These are phyloP conservation scores for Aspergillus tanneri DNA, from an alignment of 2,329 filamentous ascomycete species.

Conservation along the genomic window DNA sequence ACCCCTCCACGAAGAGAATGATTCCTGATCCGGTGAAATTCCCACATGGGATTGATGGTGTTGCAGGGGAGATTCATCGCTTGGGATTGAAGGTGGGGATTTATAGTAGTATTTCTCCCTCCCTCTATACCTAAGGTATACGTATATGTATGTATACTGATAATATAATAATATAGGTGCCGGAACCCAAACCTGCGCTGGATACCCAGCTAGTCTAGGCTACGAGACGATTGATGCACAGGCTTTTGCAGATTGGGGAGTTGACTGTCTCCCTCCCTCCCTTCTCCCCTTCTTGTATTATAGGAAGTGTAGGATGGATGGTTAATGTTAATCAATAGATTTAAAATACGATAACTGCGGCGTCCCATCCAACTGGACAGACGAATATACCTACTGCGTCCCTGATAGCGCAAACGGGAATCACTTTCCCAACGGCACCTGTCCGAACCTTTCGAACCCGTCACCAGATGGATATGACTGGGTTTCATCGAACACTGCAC, in stretches of 20 bases:
- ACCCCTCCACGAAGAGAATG: slow-evolving; percentile 46
- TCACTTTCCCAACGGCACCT: slow-evolving; percentile 44
- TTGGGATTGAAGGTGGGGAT: slow-evolving; percentile 63
- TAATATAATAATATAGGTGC: slow-evolving; percentile 24
- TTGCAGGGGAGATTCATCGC: slow-evolving; percentile 55
- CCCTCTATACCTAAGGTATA: background rate
- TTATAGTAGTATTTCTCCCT: slow-evolving; percentile 50
- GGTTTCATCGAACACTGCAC: slow-evolving; percentile 47
- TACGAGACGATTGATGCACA: slow-evolving; percentile 59
- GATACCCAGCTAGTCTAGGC: slow-evolving; percentile 58
- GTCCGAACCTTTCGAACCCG: slow-evolving; percentile 34
- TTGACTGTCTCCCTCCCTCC: slow-evolving; percentile 47
- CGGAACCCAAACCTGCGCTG: slow-evolving; percentile 51
- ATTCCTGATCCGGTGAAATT: slow-evolving; percentile 54
- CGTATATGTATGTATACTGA: background rate
- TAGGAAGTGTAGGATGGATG: no score
- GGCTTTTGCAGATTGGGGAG: slow-evolving; percentile 58
- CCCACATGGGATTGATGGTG: slow-evolving; percentile 57
- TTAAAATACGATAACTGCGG: slow-evolving; percentile 61
- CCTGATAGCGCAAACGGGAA: slow-evolving; percentile 38
- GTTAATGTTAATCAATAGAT: slow-evolving; percentile 36
- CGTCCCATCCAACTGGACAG: slow-evolving; percentile 40
- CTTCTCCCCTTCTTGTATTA: no score
- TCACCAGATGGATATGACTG: slow-evolving; percentile 54
- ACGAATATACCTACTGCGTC: slow-evolving; percentile 42